phyloP scores from a whole-genome alignment of 768 basidiomycete species.

The Tulasnella sp. region DNA sequence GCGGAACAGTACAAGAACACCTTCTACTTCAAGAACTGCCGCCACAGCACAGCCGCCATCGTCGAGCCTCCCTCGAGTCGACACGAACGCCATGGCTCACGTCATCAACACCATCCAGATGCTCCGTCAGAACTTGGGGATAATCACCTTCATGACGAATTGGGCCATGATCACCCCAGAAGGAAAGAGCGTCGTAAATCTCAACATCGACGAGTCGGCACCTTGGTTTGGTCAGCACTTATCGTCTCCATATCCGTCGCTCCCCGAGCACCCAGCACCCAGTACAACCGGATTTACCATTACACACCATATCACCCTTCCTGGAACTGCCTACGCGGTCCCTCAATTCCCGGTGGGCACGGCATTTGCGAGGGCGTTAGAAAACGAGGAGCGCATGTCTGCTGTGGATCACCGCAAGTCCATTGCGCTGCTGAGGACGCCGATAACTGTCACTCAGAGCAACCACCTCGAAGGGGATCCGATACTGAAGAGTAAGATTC shows the following conservation, averaged over 20 bases:
- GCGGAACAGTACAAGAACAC: neutral
- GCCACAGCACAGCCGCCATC: neutral
- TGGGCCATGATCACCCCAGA: conserved; percentile 34
- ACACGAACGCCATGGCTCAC: conserved; percentile 33
- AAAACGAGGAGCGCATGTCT: neutral
- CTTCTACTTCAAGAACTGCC: neutral
- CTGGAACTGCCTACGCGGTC: conserved; percentile 1
- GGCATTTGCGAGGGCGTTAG: neutral
- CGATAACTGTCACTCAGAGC: neutral
- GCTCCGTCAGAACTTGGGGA: conserved; percentile 39
- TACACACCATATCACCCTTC: conserved; percentile 33
- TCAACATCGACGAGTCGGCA: neutral
- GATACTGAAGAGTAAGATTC: neutral
- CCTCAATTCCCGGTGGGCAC: neutral
- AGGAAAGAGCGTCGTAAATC: conserved; percentile 17
- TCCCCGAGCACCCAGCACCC: conserved; percentile 20
- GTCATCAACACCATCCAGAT: conserved; percentile 38
- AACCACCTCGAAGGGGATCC: too few species aligned
- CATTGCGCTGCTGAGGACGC: neutral
- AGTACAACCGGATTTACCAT: conserved; percentile 25
- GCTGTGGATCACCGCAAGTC: conserved; percentile 1
- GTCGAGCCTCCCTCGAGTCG: conserved; percentile 7
- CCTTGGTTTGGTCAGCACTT: conserved; percentile 42
- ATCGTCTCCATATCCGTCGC: conserved; percentile 32
- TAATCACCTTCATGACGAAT: conserved; percentile 47